These are phyloP conservation scores for Erythrobasidium yunnanense DNA, from an alignment of 768 basidiomycete genomes.

Conservation along the genomic window DNA sequence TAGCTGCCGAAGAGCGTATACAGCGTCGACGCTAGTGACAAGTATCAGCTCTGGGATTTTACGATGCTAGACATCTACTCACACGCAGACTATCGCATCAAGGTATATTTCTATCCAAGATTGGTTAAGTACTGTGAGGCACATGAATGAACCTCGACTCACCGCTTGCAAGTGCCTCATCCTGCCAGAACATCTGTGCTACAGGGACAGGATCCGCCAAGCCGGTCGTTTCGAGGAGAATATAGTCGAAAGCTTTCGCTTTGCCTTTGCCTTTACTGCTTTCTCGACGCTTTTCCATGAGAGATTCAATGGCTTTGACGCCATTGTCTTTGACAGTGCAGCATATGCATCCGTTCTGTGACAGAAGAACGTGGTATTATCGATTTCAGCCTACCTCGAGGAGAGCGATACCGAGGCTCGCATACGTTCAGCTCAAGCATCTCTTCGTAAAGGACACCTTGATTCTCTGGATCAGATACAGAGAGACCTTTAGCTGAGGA, in stretches of 20 bases:
- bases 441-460: constrained; percentile 58
- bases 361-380: background rate
- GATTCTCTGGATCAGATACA: constrained; percentile 48
- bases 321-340: constrained; percentile 94
- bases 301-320: constrained; percentile 69
- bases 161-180: constrained; percentile 44
- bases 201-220: constrained; percentile 34
- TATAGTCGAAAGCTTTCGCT: constrained; percentile 75
- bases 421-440: constrained; percentile 59
- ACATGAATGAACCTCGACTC: constrained; percentile 6
- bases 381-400: background rate
- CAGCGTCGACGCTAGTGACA: constrained; percentile 1
- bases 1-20: constrained; percentile 58
- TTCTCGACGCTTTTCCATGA: constrained; percentile 32
- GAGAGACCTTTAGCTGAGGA: constrained; percentile 69
- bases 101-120: constrained; percentile 42
- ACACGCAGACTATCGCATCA: constrained; percentile 81
- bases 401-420: background rate
- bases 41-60: background rate
- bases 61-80: constrained; percentile 62
- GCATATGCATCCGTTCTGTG: constrained; percentile 75
- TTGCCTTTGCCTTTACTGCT: background rate
- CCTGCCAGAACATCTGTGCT: constrained; percentile 44
- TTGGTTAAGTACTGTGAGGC: no score
- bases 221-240: constrained; percentile 77